These are phyloP conservation scores for Leishmania braziliensis DNA, from an alignment of 208 protist genomes.

Conservation along the genomic window DNA sequence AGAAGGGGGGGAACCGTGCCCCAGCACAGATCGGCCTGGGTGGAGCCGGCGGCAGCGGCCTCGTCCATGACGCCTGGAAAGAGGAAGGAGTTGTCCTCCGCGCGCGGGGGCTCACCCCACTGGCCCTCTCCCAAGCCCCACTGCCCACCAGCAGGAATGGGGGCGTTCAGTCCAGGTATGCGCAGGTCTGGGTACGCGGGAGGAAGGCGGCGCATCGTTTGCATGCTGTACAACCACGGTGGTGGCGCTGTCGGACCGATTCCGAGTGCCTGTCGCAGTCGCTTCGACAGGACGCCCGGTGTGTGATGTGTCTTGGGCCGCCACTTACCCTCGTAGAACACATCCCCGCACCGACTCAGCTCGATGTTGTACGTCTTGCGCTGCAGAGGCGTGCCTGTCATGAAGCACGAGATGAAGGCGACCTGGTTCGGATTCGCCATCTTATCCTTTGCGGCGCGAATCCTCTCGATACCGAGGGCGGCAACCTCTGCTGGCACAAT, in stretches of 20 bases:
- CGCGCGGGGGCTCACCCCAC: conserved; percentile 97
- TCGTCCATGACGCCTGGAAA: conserved; percentile 90
- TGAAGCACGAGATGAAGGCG: conserved; percentile 97
- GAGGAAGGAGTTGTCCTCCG: conserved; percentile 75
- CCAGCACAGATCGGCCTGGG: conserved; percentile 33
- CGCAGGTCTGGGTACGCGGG: conserved; percentile 98
- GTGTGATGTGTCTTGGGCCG: conserved; percentile 75
- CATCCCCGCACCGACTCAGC: conserved; percentile 93
- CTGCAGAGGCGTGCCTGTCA: conserved; percentile 96
- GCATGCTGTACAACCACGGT: conserved; percentile 99
- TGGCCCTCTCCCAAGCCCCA: conserved; percentile 95
- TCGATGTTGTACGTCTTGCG: conserved; percentile 80
- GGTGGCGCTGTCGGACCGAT: conserved; percentile 94
- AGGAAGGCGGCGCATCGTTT: conserved; percentile 97
- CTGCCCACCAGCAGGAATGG: conserved; percentile 96
- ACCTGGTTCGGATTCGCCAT: conserved; percentile 96
- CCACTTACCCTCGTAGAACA: conserved; percentile 98
- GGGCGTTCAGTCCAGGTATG: conserved; percentile 98
- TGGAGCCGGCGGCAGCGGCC: conserved; percentile 30
- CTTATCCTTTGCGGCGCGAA: conserved; percentile 97
- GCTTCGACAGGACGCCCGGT: conserved; percentile 88
- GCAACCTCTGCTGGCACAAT: conserved; percentile 96
- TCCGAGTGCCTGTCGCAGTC: conserved; percentile 96
- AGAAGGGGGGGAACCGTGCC: conserved; percentile 43
- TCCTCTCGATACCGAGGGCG: conserved; percentile 94